A percentile compares a stretch with the other conserved stretches of the same genome.
phyloP scores from a whole-genome alignment of 768 basidiomycete genomes.

The Xerocomellus dryophilus region DNA sequence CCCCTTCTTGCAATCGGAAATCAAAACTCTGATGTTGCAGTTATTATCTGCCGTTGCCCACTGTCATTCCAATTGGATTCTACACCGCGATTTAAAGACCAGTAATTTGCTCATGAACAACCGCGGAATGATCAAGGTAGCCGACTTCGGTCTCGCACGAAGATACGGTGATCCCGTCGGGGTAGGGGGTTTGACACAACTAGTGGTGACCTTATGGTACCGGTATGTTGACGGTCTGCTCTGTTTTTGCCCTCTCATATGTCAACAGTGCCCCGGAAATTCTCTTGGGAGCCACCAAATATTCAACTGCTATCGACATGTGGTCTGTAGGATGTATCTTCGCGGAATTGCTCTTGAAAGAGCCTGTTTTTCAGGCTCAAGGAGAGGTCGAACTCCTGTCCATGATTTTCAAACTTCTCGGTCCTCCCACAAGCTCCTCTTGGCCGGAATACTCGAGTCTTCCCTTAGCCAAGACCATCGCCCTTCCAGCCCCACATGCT shows the following conservation, averaged over 20 bases:
- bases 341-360: slow-evolving; percentile 90
- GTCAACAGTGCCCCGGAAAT: slow-evolving; percentile 85
- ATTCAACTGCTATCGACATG: slow-evolving; percentile 94
- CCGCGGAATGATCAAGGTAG: slow-evolving; percentile 96
- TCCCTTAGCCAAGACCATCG: slow-evolving; percentile 78
- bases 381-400: slow-evolving; percentile 88
- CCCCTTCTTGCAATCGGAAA: slow-evolving; percentile 95
- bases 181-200: slow-evolving; percentile 94
- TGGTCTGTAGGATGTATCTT: slow-evolving; percentile 99
- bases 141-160: slow-evolving; percentile 95
- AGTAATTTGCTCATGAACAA: slow-evolving; percentile 99
- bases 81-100: slow-evolving; percentile 96
- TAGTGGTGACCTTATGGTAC: slow-evolving; percentile 99
- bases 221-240: slow-evolving; percentile 52
- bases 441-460: slow-evolving; percentile 85
- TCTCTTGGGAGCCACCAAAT: slow-evolving; percentile 86
- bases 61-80: slow-evolving; percentile 96
- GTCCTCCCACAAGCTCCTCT: slow-evolving; percentile 79
- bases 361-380: slow-evolving; percentile 97
- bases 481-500: slow-evolving; percentile 69
- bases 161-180: slow-evolving; percentile 96
- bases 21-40: slow-evolving; percentile 95
- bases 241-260: slow-evolving; percentile 9
- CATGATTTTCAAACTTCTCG: slow-evolving; percentile 94
- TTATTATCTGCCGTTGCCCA: slow-evolving; percentile 89